Evolutionary conservation across 2,329 filamentous ascomycete species (phyloP).

Genomic region (Cordyceps cicadae): DNA sequence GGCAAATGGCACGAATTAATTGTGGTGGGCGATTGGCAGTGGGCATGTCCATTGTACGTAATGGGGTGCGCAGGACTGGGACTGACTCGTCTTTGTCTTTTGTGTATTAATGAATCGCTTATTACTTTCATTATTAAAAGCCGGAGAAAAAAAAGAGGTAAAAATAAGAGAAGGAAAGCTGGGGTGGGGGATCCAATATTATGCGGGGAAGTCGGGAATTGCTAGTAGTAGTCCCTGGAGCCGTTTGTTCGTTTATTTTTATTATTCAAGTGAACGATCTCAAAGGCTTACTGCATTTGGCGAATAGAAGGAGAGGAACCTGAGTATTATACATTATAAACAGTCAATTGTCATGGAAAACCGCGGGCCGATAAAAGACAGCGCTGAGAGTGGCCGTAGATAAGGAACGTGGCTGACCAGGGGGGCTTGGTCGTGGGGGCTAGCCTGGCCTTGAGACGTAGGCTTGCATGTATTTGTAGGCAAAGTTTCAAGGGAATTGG

Average conservation of each 20-base stretch:
- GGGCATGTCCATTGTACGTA: constrained; percentile 6
- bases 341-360: background rate
- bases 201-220: background rate
- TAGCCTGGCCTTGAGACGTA: background rate
- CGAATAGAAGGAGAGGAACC: background rate
- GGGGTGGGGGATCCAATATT: too few species aligned
- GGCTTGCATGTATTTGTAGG: too few species aligned
- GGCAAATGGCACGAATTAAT: background rate
- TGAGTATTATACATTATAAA: background rate
- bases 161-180: too few species aligned
- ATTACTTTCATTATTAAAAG: too few species aligned
- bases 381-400: constrained; percentile 5
- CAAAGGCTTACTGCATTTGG: background rate
- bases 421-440: background rate
- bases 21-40: background rate
- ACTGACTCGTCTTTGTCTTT: background rate
- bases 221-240: background rate
- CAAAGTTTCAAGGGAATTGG: background rate
- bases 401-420: background rate
- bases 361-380: background rate
- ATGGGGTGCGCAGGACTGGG: background rate
- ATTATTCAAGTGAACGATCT: background rate
- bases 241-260: background rate
- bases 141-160: too few species aligned
- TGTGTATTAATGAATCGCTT: too few species aligned